phyloP scores from a whole-genome alignment of 2,329 filamentous ascomycete species.

The Incumbomyces delicatus region DNA sequence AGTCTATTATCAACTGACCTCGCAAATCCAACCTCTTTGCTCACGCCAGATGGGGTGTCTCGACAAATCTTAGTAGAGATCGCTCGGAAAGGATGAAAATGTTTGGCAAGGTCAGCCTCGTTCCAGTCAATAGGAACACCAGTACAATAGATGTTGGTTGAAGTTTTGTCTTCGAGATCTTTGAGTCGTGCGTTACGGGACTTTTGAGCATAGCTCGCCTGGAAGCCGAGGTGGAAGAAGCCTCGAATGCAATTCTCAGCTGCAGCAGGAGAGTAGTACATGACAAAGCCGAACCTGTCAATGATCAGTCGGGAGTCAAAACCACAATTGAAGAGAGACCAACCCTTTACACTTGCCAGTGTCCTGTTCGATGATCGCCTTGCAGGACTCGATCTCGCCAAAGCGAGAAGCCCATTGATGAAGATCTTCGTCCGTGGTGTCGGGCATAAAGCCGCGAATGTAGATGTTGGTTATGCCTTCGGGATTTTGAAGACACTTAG shows the following conservation, averaged over 20 bases:
- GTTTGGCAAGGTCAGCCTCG: slow-evolving; percentile 69
- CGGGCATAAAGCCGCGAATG: slow-evolving; percentile 88
- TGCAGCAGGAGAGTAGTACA: slow-evolving; percentile 77
- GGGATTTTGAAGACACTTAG: slow-evolving; percentile 88
- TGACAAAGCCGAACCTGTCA: slow-evolving; percentile 87
- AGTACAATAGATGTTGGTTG: slow-evolving; percentile 96
- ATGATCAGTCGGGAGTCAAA: slow-evolving; percentile 23
- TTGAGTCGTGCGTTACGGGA: slow-evolving; percentile 98
- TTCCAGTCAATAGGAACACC: slow-evolving; percentile 89
- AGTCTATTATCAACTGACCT: slow-evolving; percentile 49
- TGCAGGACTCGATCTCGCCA: slow-evolving; percentile 89
- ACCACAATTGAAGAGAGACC: slow-evolving; percentile 23
- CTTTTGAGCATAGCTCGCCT: slow-evolving; percentile 96
- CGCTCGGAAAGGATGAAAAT: slow-evolving; percentile 50
- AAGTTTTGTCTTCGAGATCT: slow-evolving; percentile 78
- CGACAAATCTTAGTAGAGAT: slow-evolving; percentile 92
- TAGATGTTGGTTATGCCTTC: slow-evolving; percentile 97
- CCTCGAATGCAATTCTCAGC: slow-evolving; percentile 94
- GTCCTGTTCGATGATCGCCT: slow-evolving; percentile 93
- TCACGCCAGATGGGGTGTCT: slow-evolving; percentile 74
- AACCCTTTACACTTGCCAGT: slow-evolving; percentile 95
- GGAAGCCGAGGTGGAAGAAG: slow-evolving; percentile 88
- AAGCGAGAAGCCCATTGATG: slow-evolving; percentile 76
- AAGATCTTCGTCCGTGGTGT: slow-evolving; percentile 86
- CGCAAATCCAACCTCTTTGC: slow-evolving; percentile 93